Conservation (phyloP, 257 asterid species). For the Dorcoceras hygrometricum region DNA sequence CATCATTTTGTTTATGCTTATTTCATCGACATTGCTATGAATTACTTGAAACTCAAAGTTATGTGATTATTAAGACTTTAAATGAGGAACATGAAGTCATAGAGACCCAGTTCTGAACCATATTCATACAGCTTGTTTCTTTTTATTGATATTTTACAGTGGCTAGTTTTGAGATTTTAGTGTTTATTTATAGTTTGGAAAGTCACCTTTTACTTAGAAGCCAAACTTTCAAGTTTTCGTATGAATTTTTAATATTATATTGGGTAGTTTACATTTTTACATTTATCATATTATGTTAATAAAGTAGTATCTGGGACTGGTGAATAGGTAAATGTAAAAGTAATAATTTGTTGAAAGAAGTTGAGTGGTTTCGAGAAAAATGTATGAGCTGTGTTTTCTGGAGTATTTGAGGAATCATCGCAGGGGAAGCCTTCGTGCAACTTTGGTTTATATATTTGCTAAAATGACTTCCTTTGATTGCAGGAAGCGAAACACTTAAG, state of each 20-base stretch:
- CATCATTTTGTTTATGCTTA: background rate
- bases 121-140: background rate
- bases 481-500: constrained; percentile 57
- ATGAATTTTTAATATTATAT: too few relatives aligned
- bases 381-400: too few relatives aligned
- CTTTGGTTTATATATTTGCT: constrained; percentile 13
- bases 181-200: too few relatives aligned
- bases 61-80: background rate
- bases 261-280: background rate
- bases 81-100: constrained; percentile 9
- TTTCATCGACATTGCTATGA: background rate
- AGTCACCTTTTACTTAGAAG: too few relatives aligned
- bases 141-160: background rate
- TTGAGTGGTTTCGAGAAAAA: too few relatives aligned
- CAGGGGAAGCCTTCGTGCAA: background rate
- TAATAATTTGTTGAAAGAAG: background rate
- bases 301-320: too few relatives aligned
- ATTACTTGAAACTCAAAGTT: background rate
- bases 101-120: background rate
- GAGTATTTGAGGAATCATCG: too few relatives aligned
- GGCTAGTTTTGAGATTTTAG: constrained; percentile 9
- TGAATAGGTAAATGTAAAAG: too few relatives aligned
- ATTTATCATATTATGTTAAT: too few relatives aligned
- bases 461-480: constrained; percentile 22
- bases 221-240: too few relatives aligned